Percentiles rank a stretch among this genome's conserved stretches.
phyloP scores from a whole-genome alignment of 352 stramenopile genomes.

The Phytopythium boreale region DNA sequence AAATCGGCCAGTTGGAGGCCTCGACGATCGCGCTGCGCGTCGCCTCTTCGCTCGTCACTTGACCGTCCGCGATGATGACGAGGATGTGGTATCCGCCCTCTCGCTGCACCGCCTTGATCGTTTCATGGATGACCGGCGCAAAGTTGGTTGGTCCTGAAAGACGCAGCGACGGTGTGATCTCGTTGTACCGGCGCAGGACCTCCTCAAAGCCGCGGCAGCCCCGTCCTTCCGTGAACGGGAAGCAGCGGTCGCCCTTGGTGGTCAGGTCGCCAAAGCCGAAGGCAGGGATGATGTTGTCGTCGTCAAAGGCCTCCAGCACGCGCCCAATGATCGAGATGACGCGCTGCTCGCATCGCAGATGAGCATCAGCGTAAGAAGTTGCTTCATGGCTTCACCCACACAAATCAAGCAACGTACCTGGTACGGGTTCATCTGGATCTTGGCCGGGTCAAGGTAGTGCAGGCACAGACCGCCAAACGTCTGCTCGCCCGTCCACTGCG shows the following conservation, averaged over 20 bases:
- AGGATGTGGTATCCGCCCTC: conserved; percentile 73
- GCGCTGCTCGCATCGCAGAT: conserved; percentile 12
- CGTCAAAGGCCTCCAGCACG: conserved; percentile 71
- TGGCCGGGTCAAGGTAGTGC: conserved; percentile 51
- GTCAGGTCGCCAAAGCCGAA: conserved; percentile 64
- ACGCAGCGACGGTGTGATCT: conserved; percentile 49
- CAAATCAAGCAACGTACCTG: conserved; percentile 23
- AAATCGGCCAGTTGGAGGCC: conserved; percentile 62
- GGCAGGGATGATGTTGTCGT: conserved; percentile 76
- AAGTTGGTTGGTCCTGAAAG: conserved; percentile 74
- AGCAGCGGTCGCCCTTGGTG: conserved; percentile 46
- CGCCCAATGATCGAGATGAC: conserved; percentile 57
- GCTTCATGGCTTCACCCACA: too few species aligned
- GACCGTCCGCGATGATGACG: conserved; percentile 66
- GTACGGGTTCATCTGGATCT: conserved; percentile 49
- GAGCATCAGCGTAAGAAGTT: background rate
- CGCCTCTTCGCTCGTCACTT: conserved; percentile 48
- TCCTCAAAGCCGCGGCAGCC: conserved; percentile 55
- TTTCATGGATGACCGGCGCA: conserved; percentile 57
- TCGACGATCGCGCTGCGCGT: conserved; percentile 61
- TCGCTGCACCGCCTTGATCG: conserved; percentile 39
- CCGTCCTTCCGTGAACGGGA: conserved; percentile 25
- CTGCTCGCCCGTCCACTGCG: conserved; percentile 54
- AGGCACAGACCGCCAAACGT: conserved; percentile 57
- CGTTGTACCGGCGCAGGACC: conserved; percentile 60